Percentiles rank a stretch among this genome's conserved stretches.
phyloP scores from a whole-genome alignment of 164 flowering plant species.

The Umbilicus rupestris region DNA sequence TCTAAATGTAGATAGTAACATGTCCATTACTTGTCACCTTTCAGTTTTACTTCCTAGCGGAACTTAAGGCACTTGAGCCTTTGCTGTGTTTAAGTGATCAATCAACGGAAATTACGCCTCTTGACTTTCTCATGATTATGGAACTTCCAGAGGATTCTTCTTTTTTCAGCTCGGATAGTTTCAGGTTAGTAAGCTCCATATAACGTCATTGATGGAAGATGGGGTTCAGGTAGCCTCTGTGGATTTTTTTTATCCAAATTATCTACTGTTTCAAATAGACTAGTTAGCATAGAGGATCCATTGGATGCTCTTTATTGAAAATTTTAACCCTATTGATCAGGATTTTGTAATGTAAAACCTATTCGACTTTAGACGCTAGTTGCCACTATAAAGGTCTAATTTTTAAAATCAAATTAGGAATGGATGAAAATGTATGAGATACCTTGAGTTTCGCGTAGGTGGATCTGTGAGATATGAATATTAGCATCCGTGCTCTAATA shows the following conservation, averaged over 20 bases:
- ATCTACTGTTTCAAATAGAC: background rate
- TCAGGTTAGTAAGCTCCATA: too few relatives aligned
- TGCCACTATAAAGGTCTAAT: too few relatives aligned
- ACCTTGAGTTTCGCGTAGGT: too few relatives aligned
- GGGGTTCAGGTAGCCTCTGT: background rate
- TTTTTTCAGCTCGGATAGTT: conserved; percentile 61
- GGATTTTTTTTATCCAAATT: background rate
- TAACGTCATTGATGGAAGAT: background rate
- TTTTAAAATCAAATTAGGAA: too few relatives aligned
- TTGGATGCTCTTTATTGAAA: background rate
- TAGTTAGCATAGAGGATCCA: too few relatives aligned
- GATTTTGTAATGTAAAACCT: too few relatives aligned
- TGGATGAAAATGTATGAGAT: too few relatives aligned
- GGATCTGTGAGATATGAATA: too few relatives aligned
- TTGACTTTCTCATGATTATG: conserved; percentile 55
- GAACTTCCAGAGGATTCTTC: conserved; percentile 59
- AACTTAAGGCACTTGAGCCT: conserved; percentile 39
- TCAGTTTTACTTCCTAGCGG: conserved; percentile 53
- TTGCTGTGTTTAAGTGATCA: conserved; percentile 32
- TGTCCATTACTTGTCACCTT: conserved; percentile 1
- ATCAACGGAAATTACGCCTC: conserved; percentile 37
- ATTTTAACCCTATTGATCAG: too few relatives aligned
- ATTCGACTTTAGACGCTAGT: too few relatives aligned
- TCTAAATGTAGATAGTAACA: background rate
- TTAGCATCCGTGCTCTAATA: too few relatives aligned